A percentile compares a stretch with the other conserved stretches of the same genome.
Evolutionary conservation across 208 protist genomes (phyloP).

Genomic region (Leishmania guyanensis): DNA sequence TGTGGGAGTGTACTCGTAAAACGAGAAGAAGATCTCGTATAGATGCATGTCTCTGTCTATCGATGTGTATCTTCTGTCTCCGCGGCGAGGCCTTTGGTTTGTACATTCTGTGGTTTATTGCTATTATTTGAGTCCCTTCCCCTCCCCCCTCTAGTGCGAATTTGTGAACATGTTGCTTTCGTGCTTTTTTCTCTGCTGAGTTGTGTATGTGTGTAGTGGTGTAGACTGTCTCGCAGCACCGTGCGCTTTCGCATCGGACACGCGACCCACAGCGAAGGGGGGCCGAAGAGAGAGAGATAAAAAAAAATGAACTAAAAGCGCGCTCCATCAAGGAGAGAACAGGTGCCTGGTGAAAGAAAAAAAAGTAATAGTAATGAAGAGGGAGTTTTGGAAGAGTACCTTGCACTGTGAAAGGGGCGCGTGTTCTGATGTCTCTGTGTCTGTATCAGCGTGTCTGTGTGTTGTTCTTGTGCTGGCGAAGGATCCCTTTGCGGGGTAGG

Average conservation of each 20-base stretch:
- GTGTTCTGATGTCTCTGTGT: background rate
- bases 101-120: background rate
- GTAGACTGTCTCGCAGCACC: background rate
- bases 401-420: background rate
- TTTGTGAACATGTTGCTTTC: background rate
- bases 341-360: background rate
- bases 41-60: background rate
- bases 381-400: background rate
- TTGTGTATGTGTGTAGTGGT: background rate
- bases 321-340: background rate
- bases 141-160: background rate
- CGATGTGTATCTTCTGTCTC: background rate
- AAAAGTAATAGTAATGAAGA: background rate
- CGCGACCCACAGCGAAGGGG: background rate
- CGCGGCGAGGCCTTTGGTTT: background rate
- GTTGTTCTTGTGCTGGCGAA: background rate
- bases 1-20: no score
- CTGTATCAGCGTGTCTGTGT: background rate
- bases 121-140: background rate
- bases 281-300: background rate
- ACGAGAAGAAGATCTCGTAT: background rate
- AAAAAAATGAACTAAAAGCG: background rate
- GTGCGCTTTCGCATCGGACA: conserved; percentile 11
- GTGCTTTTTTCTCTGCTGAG: background rate
- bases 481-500: background rate